Evolutionary conservation across 495 filamentous ascomycete species (phyloP).

Genomic region (Podospora fimiseda): DNA sequence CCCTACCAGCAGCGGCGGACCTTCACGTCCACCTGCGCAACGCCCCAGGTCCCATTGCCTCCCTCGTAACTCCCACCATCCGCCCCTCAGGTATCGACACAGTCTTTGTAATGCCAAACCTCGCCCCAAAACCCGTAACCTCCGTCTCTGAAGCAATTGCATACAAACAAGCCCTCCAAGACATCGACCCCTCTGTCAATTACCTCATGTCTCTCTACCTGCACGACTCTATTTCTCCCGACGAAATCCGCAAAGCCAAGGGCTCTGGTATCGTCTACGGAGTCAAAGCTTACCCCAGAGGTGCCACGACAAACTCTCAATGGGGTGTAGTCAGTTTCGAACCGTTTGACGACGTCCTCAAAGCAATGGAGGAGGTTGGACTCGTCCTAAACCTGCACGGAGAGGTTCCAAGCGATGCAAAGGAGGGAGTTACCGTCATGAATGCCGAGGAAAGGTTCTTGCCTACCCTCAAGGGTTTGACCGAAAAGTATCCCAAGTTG

Average conservation of each 20-base stretch:
- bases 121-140: conserved; percentile 59
- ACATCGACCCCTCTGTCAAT: conserved; percentile 63
- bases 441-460: conserved; percentile 79
- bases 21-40: conserved; percentile 66
- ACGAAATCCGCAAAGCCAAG: conserved; percentile 68
- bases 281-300: conserved; percentile 49
- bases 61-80: conserved; percentile 73
- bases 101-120: conserved; percentile 57
- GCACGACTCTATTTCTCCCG: conserved; percentile 62
- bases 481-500: conserved; percentile 68
- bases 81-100: conserved; percentile 64
- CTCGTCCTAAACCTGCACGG: conserved; percentile 57
- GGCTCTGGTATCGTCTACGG: conserved; percentile 52
- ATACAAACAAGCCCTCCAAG: conserved; percentile 61
- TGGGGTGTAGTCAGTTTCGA: conserved; percentile 70
- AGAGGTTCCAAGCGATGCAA: conserved; percentile 49
- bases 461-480: conserved; percentile 64
- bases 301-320: conserved; percentile 79
- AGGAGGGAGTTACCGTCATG: conserved; percentile 65
- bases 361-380: conserved; percentile 57
- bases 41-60: conserved; percentile 61
- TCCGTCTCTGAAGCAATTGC: conserved; percentile 67
- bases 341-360: conserved; percentile 65
- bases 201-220: conserved; percentile 91
- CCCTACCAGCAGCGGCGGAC: conserved; percentile 64